These are phyloP conservation scores for Phyllosticta citribraziliensis DNA, from an alignment of 2,329 filamentous ascomycete genomes.

Conservation along the genomic window DNA sequence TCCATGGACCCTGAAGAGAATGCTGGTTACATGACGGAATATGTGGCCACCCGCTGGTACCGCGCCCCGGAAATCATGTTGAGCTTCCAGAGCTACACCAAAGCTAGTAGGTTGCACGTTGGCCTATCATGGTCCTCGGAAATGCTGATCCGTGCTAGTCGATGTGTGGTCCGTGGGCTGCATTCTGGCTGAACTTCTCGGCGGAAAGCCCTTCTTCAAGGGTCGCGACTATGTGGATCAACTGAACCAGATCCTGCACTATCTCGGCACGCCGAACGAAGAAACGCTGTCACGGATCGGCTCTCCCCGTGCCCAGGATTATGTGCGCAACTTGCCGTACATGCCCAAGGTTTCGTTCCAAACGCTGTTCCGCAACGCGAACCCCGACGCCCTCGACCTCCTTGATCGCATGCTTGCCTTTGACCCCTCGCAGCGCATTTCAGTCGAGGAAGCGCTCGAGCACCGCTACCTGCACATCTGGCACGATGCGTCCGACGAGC, in stretches of 20 bases:
- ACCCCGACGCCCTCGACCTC: conserved; percentile 89
- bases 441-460: conserved; percentile 88
- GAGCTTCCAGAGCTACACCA: conserved; percentile 99
- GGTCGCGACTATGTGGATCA: conserved; percentile 98
- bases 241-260: conserved; percentile 97
- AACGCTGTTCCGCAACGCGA: conserved; percentile 82
- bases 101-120: conserved; percentile 78
- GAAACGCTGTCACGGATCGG: conserved; percentile 90
- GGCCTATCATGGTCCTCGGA: not conserved
- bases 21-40: conserved; percentile 99
- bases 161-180: conserved; percentile 99
- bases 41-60: conserved; percentile 97
- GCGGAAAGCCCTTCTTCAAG: conserved; percentile 97
- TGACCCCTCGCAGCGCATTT: conserved; percentile 86
- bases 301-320: conserved; percentile 91
- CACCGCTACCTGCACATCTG: conserved; percentile 96
- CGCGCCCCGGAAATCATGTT: conserved; percentile 98
- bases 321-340: conserved; percentile 88
- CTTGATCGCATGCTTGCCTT: conserved; percentile 97
- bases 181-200: conserved; percentile 90
- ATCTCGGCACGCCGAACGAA: conserved; percentile 92
- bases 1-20: conserved; percentile 97
- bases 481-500: conserved; percentile 96
- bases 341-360: conserved; percentile 93
- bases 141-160: conserved; percentile 45